These are phyloP conservation scores for Emericellopsis cladophorae DNA, from an alignment of 2,329 filamentous ascomycete species.

Conservation along the genomic window DNA sequence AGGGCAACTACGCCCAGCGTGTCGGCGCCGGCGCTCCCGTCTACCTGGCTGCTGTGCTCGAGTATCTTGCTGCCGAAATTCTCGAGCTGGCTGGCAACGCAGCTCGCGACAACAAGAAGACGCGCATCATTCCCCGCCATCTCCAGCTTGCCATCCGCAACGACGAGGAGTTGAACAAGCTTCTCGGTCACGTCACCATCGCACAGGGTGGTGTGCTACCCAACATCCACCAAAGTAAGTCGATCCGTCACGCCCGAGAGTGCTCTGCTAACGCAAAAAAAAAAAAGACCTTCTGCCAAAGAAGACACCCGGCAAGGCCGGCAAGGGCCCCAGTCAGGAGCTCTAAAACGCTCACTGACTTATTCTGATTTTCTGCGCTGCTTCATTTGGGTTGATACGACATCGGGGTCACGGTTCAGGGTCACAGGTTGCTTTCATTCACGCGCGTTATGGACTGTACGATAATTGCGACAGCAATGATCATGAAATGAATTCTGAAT, in stretches of 20 bases:
- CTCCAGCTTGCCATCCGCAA: slow-evolving; percentile 98
- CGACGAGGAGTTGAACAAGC: slow-evolving; percentile 99
- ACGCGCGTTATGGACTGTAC: slow-evolving; percentile 51
- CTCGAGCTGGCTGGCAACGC: slow-evolving; percentile 98
- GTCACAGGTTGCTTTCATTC: slow-evolving; percentile 47
- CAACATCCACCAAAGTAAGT: slow-evolving; percentile 94
- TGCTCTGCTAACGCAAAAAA: slow-evolving; percentile 31
- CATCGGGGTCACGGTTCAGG: slow-evolving; percentile 71
- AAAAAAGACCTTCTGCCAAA: slow-evolving; percentile 84
- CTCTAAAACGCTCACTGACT: slow-evolving; percentile 49
- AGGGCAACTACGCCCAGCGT: slow-evolving; percentile 99
- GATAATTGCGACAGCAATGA: slow-evolving; percentile 59
- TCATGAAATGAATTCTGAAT: slow-evolving; percentile 39
- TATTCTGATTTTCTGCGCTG: slow-evolving; percentile 42
- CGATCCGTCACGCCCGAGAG: not conserved
- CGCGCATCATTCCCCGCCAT: slow-evolving; percentile 98
- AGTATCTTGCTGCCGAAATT: slow-evolving; percentile 97
- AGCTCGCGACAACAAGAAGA: slow-evolving; percentile 99
- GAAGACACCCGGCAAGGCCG: slow-evolving; percentile 84
- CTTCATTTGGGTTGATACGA: slow-evolving; percentile 65
- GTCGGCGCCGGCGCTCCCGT: slow-evolving; percentile 97
- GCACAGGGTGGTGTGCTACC: slow-evolving; percentile 94
- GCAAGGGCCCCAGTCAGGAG: slow-evolving; percentile 89
- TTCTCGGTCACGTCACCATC: slow-evolving; percentile 90
- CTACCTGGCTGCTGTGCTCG: slow-evolving; percentile 92